A percentile compares a stretch with the other conserved stretches of the same genome.
Evolutionary conservation across 768 basidiomycete genomes (phyloP).

Genomic region (Guyanaporus albipodus): DNA sequence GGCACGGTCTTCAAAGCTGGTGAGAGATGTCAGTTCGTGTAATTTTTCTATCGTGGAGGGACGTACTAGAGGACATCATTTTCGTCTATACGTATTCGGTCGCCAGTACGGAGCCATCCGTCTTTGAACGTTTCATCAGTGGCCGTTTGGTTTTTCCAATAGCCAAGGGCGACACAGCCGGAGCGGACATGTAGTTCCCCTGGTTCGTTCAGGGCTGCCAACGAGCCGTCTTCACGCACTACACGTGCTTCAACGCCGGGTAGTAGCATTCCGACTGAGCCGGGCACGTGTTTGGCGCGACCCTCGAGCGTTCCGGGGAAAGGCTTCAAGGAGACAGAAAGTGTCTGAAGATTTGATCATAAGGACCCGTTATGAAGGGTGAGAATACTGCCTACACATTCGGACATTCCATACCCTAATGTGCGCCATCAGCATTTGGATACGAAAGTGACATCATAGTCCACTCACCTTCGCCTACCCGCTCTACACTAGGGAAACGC

Average conservation of each 20-base stretch:
- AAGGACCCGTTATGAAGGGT: neutral
- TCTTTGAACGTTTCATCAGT: slow-evolving; percentile 60
- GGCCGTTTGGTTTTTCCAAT: slow-evolving; percentile 68
- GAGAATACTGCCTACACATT: slow-evolving; percentile 43
- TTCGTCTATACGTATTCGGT: slow-evolving; percentile 58
- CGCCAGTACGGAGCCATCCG: slow-evolving; percentile 77
- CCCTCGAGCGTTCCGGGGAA: slow-evolving; percentile 44
- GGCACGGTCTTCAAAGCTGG: slow-evolving; percentile 69
- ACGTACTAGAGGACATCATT: slow-evolving; percentile 65
- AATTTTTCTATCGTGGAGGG: neutral
- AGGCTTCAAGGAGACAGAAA: slow-evolving; percentile 45
- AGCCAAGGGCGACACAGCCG: slow-evolving; percentile 57
- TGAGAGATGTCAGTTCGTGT: neutral
- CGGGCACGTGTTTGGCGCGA: slow-evolving; percentile 36
- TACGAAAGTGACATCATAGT: neutral
- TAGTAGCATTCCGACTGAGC: slow-evolving; percentile 53
- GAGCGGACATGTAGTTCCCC: slow-evolving; percentile 66
- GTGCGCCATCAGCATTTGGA: slow-evolving; percentile 2
- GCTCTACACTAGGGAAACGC: slow-evolving; percentile 34
- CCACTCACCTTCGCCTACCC: slow-evolving; percentile 45
- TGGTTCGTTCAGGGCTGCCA: slow-evolving; percentile 51
- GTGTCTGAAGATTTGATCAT: slow-evolving; percentile 41
- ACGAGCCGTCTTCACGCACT: slow-evolving; percentile 52
- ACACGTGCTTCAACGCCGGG: slow-evolving; percentile 66
- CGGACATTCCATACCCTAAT: slow-evolving; percentile 70